Evolutionary conservation across 129 eudicot genomes (phyloP), one percentile per base, ranked within the genome.

Genomic region (Apium graveolens): DNA sequence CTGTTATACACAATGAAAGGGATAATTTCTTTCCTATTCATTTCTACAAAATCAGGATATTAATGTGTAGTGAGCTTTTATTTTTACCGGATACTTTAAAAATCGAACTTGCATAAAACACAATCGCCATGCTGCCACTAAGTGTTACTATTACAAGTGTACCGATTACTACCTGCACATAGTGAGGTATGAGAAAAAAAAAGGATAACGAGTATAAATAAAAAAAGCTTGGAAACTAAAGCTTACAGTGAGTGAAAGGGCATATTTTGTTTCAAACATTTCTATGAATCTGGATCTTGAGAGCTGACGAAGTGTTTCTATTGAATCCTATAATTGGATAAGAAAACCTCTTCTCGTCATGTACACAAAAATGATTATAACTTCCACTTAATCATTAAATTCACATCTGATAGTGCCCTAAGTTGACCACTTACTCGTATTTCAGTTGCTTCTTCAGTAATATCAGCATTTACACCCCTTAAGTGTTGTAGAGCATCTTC

Each of bases 101-200:
- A 34, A 85, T 74, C 41, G 87, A 81, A 49, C 80, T 74, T 11
- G 87, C 85, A 69, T 76, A 85, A 49, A 74, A 85, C 38, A 81
- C 75, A 46, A 85, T 69, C 24, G 74, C 87, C 48, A 55, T 62
- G 9, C 78, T 44, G 27, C 87, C 87, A 74, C 83, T 84, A 41
- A 85, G 74, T 49, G 75, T 80, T 66, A 78, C 77, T 26, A 85
- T 75, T 16, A 85, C 31, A 77, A 81, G 78, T 17, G 79, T 51
- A 38, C 87, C 87, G 6, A 85, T 34, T 16, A 80, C 87, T 73
- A 85, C 85, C 87, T 85, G 45, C 20, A 7, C 5, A 48, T n/a
- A 68, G 10, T 29, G 37, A 43, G 66, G 55, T 74, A 38, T 38
- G 41, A 24, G 5, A 49, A 45, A 24, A 27, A 5, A 34, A 21